phyloP scores from a whole-genome alignment of 2,329 filamentous ascomycete species.

The Dactylellina sp. region DNA sequence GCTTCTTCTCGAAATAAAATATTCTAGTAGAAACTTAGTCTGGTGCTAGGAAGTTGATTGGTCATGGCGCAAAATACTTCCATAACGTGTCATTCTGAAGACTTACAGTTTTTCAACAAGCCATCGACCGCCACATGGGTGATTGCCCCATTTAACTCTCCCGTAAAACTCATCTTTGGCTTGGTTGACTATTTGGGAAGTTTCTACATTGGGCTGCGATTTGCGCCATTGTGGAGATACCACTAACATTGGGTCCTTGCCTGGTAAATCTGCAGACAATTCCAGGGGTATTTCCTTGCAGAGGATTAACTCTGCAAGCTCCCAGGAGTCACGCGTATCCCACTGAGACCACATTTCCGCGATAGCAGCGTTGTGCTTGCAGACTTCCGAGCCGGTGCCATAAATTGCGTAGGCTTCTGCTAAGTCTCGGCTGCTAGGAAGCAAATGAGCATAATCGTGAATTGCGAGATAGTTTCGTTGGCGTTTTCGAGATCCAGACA shows the following conservation, averaged over 20 bases:
- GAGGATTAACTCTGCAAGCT: conserved; percentile 80
- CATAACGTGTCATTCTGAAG: neutral
- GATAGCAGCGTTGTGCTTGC: conserved; percentile 82
- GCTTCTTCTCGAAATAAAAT: conserved; percentile 72
- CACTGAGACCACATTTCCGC: conserved; percentile 77
- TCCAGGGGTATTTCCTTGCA: conserved; percentile 80
- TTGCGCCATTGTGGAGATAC: conserved; percentile 68
- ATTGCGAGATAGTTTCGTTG: conserved; percentile 70
- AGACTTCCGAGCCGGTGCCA: conserved; percentile 83
- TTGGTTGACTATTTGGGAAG: neutral
- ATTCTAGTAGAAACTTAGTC: conserved; percentile 61
- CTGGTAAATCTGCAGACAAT: conserved; percentile 63
- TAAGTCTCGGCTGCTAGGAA: conserved; percentile 83
- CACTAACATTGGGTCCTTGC: conserved; percentile 73
- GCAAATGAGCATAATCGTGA: conserved; percentile 74
- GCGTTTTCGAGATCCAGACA: conserved; percentile 31
- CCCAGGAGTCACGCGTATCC: conserved; percentile 86
- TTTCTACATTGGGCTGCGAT: neutral
- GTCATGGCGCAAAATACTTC: too few species aligned
- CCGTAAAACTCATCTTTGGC: conserved; percentile 66
- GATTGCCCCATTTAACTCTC: conserved; percentile 75
- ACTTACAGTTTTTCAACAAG: conserved; percentile 71
- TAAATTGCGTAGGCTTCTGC: conserved; percentile 85
- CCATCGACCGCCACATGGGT: conserved; percentile 69
- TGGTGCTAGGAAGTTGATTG: too few species aligned